Conservation (phyloP, 169 alveolate genomes). For the Neospora caninum region DNA sequence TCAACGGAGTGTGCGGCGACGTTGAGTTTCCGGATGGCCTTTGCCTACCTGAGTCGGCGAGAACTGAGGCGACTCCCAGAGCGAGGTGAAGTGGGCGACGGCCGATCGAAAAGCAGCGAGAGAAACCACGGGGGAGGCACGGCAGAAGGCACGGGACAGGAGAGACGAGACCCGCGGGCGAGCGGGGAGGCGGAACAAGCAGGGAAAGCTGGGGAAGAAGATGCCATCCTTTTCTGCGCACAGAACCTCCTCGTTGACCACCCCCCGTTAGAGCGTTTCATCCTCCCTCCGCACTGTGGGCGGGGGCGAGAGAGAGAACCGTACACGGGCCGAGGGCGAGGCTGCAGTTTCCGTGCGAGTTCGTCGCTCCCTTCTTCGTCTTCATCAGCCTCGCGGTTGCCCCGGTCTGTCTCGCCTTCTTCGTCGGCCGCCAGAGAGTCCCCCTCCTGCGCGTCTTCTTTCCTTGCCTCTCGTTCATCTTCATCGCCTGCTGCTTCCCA, state of each 20-base stretch:
- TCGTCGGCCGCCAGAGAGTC: no score
- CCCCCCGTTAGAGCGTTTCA: not conserved
- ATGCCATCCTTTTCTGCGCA: not conserved
- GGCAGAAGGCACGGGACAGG: not conserved
- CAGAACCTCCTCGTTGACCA: not conserved
- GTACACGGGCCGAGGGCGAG: no score
- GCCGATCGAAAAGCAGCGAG: not conserved
- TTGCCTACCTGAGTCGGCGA: not conserved
- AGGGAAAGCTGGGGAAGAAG: not conserved
- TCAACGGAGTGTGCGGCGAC: not conserved
- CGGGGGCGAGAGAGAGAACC: no score
- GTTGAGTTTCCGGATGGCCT: conserved; percentile 4
- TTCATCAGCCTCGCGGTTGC: not conserved
- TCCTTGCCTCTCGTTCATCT: no score
- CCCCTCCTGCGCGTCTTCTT: no score
- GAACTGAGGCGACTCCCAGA: not conserved
- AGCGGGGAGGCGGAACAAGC: not conserved
- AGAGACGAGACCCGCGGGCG: not conserved
- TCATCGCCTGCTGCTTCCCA: not conserved
- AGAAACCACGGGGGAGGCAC: not conserved
- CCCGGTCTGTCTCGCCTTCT: not conserved
- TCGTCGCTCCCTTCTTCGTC: not conserved
- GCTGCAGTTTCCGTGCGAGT: no score
- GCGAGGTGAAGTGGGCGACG: not conserved
- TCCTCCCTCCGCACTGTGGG: not conserved